Base-by-base conservation (phyloP, 441 rosid genomes). In the Erodium chrysanthum region DNA sequence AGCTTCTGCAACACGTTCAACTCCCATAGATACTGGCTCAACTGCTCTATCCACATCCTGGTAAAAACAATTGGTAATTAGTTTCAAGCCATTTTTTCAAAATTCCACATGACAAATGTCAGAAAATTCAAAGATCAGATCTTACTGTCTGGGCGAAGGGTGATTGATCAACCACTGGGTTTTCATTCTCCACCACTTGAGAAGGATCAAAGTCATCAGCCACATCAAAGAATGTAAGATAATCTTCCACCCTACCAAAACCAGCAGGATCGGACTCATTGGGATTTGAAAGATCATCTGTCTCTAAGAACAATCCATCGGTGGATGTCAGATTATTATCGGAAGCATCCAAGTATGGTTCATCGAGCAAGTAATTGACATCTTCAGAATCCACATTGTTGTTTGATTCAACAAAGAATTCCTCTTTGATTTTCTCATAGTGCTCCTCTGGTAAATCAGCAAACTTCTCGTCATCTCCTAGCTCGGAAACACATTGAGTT, bases 201-300 rank as follows among this genome's bases (percentile, higher is more conserved):
- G 87, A 83, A 69, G 78, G 82, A 77, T 88, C 92, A 69, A 81
- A 77, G 71, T 69, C 85, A 65, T 83, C 87, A 75, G 73, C 75
- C 59, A 81, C 86, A 75, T 87, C 92, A 42, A 73, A 78, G 81
- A 85, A 86, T 70, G 73, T 84, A 27, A 93, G 89, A 71, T 84
- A 93, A 66, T 93, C 96, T 7, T 89, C 91, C 62, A 86, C 44
- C 76, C 76, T 66, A 74, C 84, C 83, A 71, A 90, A 87, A 70
- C 71, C 82, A 17, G 66, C 69, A 14, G 84, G 65, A 35, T 80
- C 83, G 22, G 75, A 76, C 73, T 78, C 86, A 50, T 59, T 40
- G 5, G 72, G 67, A 67, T 74, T 71, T 48, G 82, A 78, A 66
- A 88, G 89, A 79, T 92, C 97, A 66, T 83, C 74, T 31, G 92